phyloP scores from a whole-genome alignment of 139 green algal genomes.

The Chlorella sorokiniana region DNA sequence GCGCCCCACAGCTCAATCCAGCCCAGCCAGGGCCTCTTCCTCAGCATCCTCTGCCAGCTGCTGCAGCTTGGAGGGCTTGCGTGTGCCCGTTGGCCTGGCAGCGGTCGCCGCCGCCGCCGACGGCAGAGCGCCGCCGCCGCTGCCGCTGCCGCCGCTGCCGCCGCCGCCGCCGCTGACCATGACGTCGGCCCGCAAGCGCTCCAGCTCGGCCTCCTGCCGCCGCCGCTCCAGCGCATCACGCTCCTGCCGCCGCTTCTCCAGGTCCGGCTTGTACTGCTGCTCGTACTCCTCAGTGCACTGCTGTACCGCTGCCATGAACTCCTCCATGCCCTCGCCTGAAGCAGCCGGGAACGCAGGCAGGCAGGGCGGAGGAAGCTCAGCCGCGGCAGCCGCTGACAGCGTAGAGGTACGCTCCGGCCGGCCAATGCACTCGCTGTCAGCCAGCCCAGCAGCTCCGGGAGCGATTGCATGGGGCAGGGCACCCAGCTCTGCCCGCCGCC shows the following conservation, averaged over 20 bases:
- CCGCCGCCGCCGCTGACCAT: background rate
- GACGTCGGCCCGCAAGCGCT: slow-evolving; percentile 60
- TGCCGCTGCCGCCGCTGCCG: slow-evolving; percentile 5
- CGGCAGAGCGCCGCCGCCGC: background rate
- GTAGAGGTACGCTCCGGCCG: too few relatives aligned
- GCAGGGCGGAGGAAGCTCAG: too few relatives aligned
- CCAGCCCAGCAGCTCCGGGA: too few relatives aligned
- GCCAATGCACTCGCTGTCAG: too few relatives aligned
- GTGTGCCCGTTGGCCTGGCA: background rate
- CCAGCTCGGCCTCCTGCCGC: slow-evolving; percentile 60
- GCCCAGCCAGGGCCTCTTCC: slow-evolving; percentile 1
- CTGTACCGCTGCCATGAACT: slow-evolving; percentile 77
- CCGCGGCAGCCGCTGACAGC: too few relatives aligned
- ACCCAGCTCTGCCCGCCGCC: too few relatives aligned
- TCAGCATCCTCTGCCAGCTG: slow-evolving; percentile 20
- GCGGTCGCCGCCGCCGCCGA: background rate
- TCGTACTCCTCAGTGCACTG: slow-evolving; percentile 73
- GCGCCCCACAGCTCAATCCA: background rate
- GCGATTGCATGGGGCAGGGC: too few relatives aligned
- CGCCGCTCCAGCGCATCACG: slow-evolving; percentile 50
- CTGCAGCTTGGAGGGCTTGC: background rate
- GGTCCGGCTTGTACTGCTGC: slow-evolving; percentile 70
- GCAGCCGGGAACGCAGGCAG: background rate
- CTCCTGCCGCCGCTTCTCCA: slow-evolving; percentile 52
- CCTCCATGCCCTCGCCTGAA: slow-evolving; percentile 77